These are phyloP conservation scores for Taxawa tesnikishii DNA, from an alignment of 2,329 filamentous ascomycete species.

Conservation along the genomic window DNA sequence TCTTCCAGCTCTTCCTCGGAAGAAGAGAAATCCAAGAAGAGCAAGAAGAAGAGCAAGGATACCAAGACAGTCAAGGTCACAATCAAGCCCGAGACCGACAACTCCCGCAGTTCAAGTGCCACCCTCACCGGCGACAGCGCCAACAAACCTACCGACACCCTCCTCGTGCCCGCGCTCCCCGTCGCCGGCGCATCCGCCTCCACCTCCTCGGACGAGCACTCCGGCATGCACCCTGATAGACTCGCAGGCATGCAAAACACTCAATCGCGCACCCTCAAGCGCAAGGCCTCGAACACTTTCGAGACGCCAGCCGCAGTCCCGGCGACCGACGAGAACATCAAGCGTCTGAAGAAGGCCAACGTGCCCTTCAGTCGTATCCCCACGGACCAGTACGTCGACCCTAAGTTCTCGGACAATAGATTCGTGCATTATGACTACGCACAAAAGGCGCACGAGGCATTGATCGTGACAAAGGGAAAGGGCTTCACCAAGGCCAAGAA, in stretches of 20 bases:
- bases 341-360: constrained; percentile 40
- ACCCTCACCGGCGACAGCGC: constrained; percentile 22
- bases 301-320: constrained; percentile 2
- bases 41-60: constrained; percentile 5
- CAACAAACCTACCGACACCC: constrained; percentile 7
- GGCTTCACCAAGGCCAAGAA: constrained; percentile 99
- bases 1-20: constrained; percentile 1
- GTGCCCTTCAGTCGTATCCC: constrained; percentile 69
- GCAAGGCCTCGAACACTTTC: constrained; percentile 17
- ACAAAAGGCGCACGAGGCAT: constrained; percentile 72
- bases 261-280: constrained; percentile 24
- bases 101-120: constrained; percentile 35
- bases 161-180: constrained; percentile 8
- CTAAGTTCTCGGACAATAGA: constrained; percentile 61
- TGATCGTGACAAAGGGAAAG: constrained; percentile 87
- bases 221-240: constrained; percentile 9
- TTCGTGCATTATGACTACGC: constrained; percentile 83
- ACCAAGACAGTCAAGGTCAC: constrained; percentile 21
- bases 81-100: constrained; percentile 1
- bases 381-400: constrained; percentile 55
- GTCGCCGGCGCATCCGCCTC: constrained; percentile 21
- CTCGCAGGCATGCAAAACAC: constrained; percentile 19
- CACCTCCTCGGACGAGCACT: constrained; percentile 16
- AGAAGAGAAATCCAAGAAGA: constrained; percentile 7
- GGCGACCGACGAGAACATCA: constrained; percentile 10